Evolutionary conservation across 805 yeast genomes (phyloP).

Genomic region (Yarrowia yakushimensis): DNA sequence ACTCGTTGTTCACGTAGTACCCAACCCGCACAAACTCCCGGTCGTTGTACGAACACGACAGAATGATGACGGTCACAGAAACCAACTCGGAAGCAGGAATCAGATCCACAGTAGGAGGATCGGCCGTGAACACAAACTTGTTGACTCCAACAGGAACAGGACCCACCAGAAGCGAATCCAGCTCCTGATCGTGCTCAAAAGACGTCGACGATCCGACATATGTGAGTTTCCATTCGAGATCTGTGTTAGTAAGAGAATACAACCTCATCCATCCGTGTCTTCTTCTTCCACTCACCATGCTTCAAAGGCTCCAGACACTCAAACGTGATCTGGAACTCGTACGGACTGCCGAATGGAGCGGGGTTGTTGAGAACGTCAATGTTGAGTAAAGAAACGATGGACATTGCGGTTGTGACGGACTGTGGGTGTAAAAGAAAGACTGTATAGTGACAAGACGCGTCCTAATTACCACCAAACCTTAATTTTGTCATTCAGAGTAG

Average conservation of each 20-base stretch:
- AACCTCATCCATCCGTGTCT: neutral
- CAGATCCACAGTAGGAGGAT: slow-evolving; percentile 93
- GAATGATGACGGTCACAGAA: slow-evolving; percentile 86
- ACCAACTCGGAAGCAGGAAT: slow-evolving; percentile 96
- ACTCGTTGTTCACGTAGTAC: slow-evolving; percentile 95
- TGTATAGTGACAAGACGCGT: neutral
- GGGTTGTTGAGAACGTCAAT: slow-evolving; percentile 93
- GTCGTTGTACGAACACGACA: slow-evolving; percentile 90
- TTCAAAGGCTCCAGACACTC: slow-evolving; percentile 91
- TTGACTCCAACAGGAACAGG: slow-evolving; percentile 98
- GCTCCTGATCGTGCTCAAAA: slow-evolving; percentile 91
- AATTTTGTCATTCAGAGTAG: too few species aligned
- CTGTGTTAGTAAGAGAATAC: slow-evolving; percentile 37
- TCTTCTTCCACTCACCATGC: slow-evolving; percentile 43
- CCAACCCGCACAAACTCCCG: slow-evolving; percentile 96
- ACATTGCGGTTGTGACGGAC: slow-evolving; percentile 49
- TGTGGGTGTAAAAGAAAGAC: neutral
- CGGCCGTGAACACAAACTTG: slow-evolving; percentile 88
- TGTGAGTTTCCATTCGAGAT: slow-evolving; percentile 94
- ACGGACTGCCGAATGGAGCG: slow-evolving; percentile 87
- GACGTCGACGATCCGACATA: slow-evolving; percentile 96
- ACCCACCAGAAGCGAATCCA: slow-evolving; percentile 94
- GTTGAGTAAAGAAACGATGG: slow-evolving; percentile 87
- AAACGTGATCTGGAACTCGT: slow-evolving; percentile 94
- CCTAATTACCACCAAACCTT: neutral